Conservation (phyloP, 345 rosid species). For the Xanthoceras sorbifolium region DNA sequence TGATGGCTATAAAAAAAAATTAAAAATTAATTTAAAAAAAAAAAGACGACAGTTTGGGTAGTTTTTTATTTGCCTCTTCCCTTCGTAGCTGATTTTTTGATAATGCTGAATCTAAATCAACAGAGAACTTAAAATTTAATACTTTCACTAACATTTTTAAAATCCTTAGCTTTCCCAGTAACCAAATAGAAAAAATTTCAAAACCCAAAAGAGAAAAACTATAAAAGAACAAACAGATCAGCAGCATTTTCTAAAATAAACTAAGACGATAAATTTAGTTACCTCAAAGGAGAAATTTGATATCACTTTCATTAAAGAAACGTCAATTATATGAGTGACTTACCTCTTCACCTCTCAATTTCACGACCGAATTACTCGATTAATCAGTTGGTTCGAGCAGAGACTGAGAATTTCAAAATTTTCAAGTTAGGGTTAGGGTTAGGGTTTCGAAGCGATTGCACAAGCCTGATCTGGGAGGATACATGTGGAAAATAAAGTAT, state of each 20-base stretch:
- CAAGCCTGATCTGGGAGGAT: slow-evolving; percentile 4
- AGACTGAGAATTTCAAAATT: not conserved
- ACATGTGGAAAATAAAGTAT: not conserved
- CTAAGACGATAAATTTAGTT: not conserved
- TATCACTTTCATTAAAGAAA: not conserved
- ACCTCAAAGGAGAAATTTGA: not conserved
- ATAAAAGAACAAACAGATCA: not conserved
- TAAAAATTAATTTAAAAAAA: not conserved
- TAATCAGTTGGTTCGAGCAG: not conserved
- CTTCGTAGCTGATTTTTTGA: not conserved
- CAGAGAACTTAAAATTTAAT: slow-evolving; percentile 5
- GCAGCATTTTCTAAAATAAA: not conserved
- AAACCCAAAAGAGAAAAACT: not conserved
- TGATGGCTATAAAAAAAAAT: not conserved
- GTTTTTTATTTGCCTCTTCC: not conserved
- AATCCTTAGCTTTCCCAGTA: not conserved
- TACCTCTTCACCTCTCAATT: not conserved
- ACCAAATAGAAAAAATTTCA: not conserved
- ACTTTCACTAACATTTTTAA: not conserved
- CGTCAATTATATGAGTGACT: not conserved
- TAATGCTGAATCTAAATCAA: not conserved
- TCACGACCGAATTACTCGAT: not conserved
- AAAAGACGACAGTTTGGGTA: not conserved
- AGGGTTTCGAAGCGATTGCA: slow-evolving; percentile 1
- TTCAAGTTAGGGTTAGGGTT: not conserved